Conservation (phyloP, 768 basidiomycete species). For the Suillus bovinus region DNA sequence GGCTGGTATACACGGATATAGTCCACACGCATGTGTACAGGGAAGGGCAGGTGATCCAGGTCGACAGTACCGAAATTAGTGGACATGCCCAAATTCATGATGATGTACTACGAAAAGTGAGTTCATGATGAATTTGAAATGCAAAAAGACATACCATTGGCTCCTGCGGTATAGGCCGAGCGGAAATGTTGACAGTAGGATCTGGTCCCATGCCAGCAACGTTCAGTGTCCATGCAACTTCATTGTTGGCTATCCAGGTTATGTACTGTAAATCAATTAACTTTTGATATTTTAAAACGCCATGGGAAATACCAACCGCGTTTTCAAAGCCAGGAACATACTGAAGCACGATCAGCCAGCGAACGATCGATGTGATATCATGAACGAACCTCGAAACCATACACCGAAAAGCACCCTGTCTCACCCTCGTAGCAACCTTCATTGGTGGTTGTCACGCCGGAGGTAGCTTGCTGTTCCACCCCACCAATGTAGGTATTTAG, state of each 20-base stretch:
- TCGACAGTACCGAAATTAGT: constrained; percentile 60
- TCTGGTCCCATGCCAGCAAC: constrained; percentile 70
- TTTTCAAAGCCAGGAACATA: constrained; percentile 62
- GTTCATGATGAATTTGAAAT: not conserved
- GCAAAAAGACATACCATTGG: constrained; percentile 64
- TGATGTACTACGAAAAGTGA: constrained; percentile 42
- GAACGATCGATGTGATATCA: constrained; percentile 4
- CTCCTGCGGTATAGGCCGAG: constrained; percentile 74
- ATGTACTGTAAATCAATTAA: constrained; percentile 57
- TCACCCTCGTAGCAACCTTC: constrained; percentile 67
- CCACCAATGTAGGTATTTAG: constrained; percentile 72
- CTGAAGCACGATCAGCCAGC: constrained; percentile 12
- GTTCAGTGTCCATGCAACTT: constrained; percentile 73
- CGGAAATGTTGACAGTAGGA: constrained; percentile 54
- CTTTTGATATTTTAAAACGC: not conserved
- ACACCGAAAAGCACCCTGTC: constrained; percentile 63
- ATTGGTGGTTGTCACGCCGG: constrained; percentile 67
- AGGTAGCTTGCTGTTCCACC: constrained; percentile 76
- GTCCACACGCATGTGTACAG: constrained; percentile 49
- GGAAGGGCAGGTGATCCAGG: constrained; percentile 50
- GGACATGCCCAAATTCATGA: constrained; percentile 61
- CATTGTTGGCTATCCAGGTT: constrained; percentile 75
- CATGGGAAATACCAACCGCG: constrained; percentile 43
- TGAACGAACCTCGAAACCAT: constrained; percentile 73
- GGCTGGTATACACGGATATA: constrained; percentile 77